Conservation (phyloP, 768 basidiomycete genomes). For the Boletus sp. region DNA sequence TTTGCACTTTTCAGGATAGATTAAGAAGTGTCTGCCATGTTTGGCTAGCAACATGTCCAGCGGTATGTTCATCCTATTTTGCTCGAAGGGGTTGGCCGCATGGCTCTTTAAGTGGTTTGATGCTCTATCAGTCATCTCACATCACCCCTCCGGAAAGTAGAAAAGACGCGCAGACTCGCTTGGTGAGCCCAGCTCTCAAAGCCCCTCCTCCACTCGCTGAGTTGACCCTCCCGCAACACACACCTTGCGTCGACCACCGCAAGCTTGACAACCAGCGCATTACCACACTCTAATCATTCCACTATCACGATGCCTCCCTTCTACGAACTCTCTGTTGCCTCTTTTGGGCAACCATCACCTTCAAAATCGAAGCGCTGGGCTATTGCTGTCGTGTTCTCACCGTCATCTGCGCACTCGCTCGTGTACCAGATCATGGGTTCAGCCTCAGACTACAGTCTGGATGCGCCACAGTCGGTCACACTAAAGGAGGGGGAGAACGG, state of each 20-base stretch:
- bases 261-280: background rate
- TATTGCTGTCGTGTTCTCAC: constrained; percentile 27
- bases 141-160: constrained; percentile 10
- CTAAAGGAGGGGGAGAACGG: constrained; percentile 29
- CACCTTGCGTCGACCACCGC: background rate
- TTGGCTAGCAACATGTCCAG: constrained; percentile 16
- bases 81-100: constrained; percentile 20
- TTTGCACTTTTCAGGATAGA: constrained; percentile 35
- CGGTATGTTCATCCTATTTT: constrained; percentile 19
- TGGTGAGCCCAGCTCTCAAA: background rate
- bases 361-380: constrained; percentile 24
- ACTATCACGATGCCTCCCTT: constrained; percentile 29
- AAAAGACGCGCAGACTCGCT: constrained; percentile 18
- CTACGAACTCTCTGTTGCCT: constrained; percentile 31
- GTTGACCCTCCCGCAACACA: background rate
- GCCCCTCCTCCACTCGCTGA: background rate
- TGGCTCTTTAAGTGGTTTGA: constrained; percentile 16
- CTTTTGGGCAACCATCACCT: constrained; percentile 22
- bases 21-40: constrained; percentile 21
- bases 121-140: constrained; percentile 14
- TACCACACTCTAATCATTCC: background rate
- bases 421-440: constrained; percentile 32
- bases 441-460: constrained; percentile 26
- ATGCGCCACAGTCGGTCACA: constrained; percentile 33
- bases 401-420: constrained; percentile 28